Base-by-base conservation (phyloP, 2,329 filamentous ascomycete genomes). In the Rhynchosporium agropyri region DNA sequence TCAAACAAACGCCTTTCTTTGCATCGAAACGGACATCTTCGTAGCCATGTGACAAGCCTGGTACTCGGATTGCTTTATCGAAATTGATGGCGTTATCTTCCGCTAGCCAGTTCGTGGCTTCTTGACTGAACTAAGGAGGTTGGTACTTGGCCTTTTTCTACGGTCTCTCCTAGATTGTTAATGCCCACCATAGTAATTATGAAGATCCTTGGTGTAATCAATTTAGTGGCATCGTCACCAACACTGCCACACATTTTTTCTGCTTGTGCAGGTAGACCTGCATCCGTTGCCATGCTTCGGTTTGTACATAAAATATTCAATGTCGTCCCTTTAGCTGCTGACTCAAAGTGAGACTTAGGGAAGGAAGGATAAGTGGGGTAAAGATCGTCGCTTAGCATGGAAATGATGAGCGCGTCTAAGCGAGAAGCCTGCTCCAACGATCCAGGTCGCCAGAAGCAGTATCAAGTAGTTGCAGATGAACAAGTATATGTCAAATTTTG, bases 31-130 rank as follows among this genome's bases (percentile, higher is more conserved):
- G 42, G 4, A 58, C 55, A 36, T 33, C 36, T 9, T 46, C 55
- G 29, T 58, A 36, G 4, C 42, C 55, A n/a, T 46, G 43, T 10
- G 55, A 58, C 15, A 58, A 42, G 20, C 55, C 55, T 20, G 55
- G 43, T 29, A 58, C 42, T 3, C 26, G n/a, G 13, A 58, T 48
- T 3, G 40, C 28, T 10, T 36, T 8, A n/a, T 58, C 42, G 26
- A 58, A 58, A 2, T 36, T 36, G n/a, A 58, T 4, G 12, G 38
- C 26, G n/a, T 28, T 55, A 5, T 43, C 51, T 1, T 43, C 12
- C 20, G 38, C 28, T 5, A 55, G 36, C 51, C 51, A 55, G 10
- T 43, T 29, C n/a, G 51, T 26, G 10, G 51, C 51, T 43, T 55
- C 51, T n/a, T 43, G n/a, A 15, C 38, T 29, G 51, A 55, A 55